A percentile compares a stretch with the other conserved stretches of the same genome.
These are phyloP conservation scores for Colletotrichum truncatum DNA, from an alignment of 2,329 filamentous ascomycete species.

Conservation along the genomic window DNA sequence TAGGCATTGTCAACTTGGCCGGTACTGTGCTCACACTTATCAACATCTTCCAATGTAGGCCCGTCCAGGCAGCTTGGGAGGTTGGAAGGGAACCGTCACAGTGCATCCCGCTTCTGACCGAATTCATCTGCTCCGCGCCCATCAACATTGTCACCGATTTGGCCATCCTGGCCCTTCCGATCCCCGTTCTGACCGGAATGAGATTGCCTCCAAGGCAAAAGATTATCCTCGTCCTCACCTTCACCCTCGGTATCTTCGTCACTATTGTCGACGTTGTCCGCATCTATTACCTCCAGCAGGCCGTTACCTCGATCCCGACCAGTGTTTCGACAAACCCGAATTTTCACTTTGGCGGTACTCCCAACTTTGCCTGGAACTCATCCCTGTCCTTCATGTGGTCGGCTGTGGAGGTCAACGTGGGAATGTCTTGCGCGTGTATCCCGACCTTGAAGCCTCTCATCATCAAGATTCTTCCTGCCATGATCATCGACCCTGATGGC, in stretches of 20 bases:
- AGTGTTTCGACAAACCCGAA: constrained; percentile 45
- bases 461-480: constrained; percentile 67
- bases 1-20: constrained; percentile 81
- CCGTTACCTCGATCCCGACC: constrained; percentile 57
- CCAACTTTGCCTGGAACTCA: constrained; percentile 76
- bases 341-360: constrained; percentile 59
- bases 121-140: constrained; percentile 80
- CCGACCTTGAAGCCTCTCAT: constrained; percentile 90
- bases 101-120: constrained; percentile 68
- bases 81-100: constrained; percentile 41
- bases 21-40: constrained; percentile 84
- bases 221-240: constrained; percentile 85
- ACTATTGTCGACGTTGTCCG: constrained; percentile 88
- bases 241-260: constrained; percentile 87
- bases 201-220: constrained; percentile 86
- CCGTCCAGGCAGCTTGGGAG: constrained; percentile 75
- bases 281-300: constrained; percentile 88
- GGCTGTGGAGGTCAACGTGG: constrained; percentile 88
- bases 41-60: constrained; percentile 87
- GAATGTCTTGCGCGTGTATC: constrained; percentile 91
- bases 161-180: constrained; percentile 85
- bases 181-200: constrained; percentile 89
- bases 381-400: constrained; percentile 94
- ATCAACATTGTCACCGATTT: constrained; percentile 94
- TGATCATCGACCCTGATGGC: constrained; percentile 62